Conservation (phyloP, 2,329 filamentous ascomycete genomes). For the Aspergillus calidoustus region DNA sequence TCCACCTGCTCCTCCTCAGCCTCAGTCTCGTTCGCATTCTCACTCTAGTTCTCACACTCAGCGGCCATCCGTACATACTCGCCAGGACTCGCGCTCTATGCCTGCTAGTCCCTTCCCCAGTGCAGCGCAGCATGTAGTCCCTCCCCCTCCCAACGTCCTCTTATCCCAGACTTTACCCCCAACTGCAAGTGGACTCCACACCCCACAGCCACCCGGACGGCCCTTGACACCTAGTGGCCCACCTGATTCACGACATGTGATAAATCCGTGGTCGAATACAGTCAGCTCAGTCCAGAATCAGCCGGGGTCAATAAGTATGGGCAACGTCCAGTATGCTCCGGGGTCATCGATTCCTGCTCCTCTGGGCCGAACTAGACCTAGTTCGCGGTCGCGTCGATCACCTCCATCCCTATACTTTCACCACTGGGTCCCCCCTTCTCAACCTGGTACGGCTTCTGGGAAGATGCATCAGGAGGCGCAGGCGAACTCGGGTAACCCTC, state of each 20-base stretch:
- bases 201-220: slow-evolving; percentile 19
- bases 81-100: slow-evolving; percentile 29
- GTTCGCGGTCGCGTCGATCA: slow-evolving; percentile 63
- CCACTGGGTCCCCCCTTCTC: slow-evolving; percentile 85
- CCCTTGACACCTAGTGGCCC: slow-evolving; percentile 26
- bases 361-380: slow-evolving; percentile 58
- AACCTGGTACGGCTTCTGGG: slow-evolving; percentile 72
- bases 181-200: slow-evolving; percentile 18
- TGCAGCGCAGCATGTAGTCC: slow-evolving; percentile 24
- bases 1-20: slow-evolving; percentile 25
- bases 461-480: slow-evolving; percentile 62
- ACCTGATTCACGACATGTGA: slow-evolving; percentile 20
- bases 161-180: slow-evolving; percentile 32
- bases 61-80: slow-evolving; percentile 27
- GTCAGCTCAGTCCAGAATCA: slow-evolving; percentile 45
- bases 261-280: slow-evolving; percentile 44
- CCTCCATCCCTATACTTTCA: slow-evolving; percentile 86
- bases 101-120: slow-evolving; percentile 40
- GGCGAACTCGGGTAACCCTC: slow-evolving; percentile 51
- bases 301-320: slow-evolving; percentile 34
- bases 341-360: slow-evolving; percentile 52
- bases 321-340: slow-evolving; percentile 34
- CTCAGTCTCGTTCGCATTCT: slow-evolving; percentile 23
- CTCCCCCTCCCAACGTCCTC: slow-evolving; percentile 24
- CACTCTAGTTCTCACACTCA: slow-evolving; percentile 18